These are phyloP conservation scores for Exserohilum turcica DNA, from an alignment of 2,329 filamentous ascomycete genomes.

Conservation along the genomic window DNA sequence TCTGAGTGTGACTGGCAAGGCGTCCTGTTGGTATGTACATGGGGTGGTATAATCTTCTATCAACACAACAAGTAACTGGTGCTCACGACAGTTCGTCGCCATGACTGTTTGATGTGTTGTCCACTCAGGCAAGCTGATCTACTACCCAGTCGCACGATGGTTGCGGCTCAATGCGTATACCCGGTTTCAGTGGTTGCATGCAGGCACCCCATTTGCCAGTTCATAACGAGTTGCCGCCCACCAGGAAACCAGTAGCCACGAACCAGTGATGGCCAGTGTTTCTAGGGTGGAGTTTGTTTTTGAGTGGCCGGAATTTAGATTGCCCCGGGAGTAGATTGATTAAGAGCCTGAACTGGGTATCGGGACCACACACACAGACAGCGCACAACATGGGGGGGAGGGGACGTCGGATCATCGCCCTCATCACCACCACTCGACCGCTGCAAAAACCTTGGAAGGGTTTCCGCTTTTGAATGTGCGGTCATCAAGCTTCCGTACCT, in stretches of 20 bases:
- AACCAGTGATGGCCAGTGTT: constrained; percentile 7
- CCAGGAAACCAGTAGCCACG: constrained; percentile 13
- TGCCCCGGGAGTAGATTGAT: constrained; percentile 31
- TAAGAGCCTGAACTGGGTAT: constrained; percentile 37
- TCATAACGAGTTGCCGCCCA: constrained; percentile 8
- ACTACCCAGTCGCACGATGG: constrained; percentile 2
- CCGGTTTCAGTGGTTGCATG: constrained; percentile 17
- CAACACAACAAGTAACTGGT: background rate
- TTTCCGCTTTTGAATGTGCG: background rate
- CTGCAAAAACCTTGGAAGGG: background rate
- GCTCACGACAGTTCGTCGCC: background rate
- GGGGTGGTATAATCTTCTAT: background rate
- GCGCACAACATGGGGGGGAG: constrained; percentile 9
- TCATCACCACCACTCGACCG: background rate
- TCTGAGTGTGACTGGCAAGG: background rate
- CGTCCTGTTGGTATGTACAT: background rate
- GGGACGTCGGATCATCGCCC: background rate
- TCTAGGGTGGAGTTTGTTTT: constrained; percentile 16
- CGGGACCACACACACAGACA: constrained; percentile 10
- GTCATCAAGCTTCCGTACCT: background rate
- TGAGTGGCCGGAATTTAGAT: constrained; percentile 32
- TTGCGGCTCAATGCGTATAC: constrained; percentile 30
- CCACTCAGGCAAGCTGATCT: background rate
- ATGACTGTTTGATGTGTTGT: background rate
- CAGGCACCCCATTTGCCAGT: constrained; percentile 17